Percentiles rank a stretch among this genome's conserved stretches.
These are phyloP conservation scores for Cronartium ribicola DNA, from an alignment of 1,284 basidiomycete genomes.

Conservation along the genomic window DNA sequence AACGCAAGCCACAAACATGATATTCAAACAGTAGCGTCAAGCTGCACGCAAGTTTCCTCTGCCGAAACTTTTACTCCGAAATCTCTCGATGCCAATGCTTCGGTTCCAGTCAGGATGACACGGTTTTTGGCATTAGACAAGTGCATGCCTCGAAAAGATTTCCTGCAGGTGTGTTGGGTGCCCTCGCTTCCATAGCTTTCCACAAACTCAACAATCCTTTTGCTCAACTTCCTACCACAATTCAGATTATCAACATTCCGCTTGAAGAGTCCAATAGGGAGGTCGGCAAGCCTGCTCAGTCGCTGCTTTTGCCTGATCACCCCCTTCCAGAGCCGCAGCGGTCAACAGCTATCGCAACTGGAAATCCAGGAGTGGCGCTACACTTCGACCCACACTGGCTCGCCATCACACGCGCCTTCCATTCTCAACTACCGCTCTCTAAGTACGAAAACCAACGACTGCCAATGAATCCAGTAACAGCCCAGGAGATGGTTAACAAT, in stretches of 20 bases:
- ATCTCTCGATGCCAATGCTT: slow-evolving; percentile 49
- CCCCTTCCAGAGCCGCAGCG: not conserved
- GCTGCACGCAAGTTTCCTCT: not conserved
- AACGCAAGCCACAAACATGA: slow-evolving; percentile 50
- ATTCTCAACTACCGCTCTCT: slow-evolving; percentile 66
- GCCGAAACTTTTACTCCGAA: not conserved
- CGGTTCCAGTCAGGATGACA: slow-evolving; percentile 55
- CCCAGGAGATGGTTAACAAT: slow-evolving; percentile 59
- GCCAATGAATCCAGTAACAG: slow-evolving; percentile 59
- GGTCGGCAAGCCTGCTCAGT: not conserved
- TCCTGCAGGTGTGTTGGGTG: slow-evolving; percentile 67
- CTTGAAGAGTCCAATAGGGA: not conserved
- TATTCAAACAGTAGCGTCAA: slow-evolving; percentile 41
- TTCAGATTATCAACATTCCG: slow-evolving; percentile 26
- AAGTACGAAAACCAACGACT: slow-evolving; percentile 58
- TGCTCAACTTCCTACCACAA: not conserved
- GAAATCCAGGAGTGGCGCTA: slow-evolving; percentile 23
- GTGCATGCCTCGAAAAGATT: slow-evolving; percentile 73
- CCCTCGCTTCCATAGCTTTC: not conserved
- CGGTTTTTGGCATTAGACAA: slow-evolving; percentile 90
- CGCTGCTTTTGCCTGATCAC: too few relatives aligned
- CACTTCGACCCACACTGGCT: slow-evolving; percentile 85
- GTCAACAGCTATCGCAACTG: not conserved
- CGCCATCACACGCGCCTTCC: slow-evolving; percentile 80
- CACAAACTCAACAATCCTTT: slow-evolving; percentile 2